Evolutionary conservation across 78 protist species (phyloP), one percentile per base, ranked within the genome.

Genomic region (Dictyostelium brefeldianum): DNA sequence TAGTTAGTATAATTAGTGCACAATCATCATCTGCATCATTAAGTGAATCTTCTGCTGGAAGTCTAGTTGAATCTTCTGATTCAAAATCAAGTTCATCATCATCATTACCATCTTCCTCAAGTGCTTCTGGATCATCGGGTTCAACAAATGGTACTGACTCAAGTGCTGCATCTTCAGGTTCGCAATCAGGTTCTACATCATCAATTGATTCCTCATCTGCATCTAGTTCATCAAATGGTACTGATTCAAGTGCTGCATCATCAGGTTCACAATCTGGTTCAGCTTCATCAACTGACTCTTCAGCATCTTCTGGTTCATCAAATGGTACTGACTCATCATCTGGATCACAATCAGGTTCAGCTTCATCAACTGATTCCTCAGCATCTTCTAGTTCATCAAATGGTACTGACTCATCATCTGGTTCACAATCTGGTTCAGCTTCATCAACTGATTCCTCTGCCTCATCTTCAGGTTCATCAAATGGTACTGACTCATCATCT

Each of bases 281-380:
- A 25, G n/a, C 73, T 14, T 27, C 36, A 8, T 64, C 73, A 27
- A 25, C 73, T n/a, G 22, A 22, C 12, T 31, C 41, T 0, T 64
- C 64, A 17, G 78, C 8, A 50, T 54, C 81, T 51, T 27, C 81
- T 8, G 71, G 41, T 9, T 62, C 71, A 25, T 62, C 71, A 25
- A 27, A n/a, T 17, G n/a, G 43, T 64, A 41, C 71, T n/a, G 25
- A 64, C 10, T 64, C 62, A 27, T 56, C 81, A 75, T 51, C 29
- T 12, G 47, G 3, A 48, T 73, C 81, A 3, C 22, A 51, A 3
- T 74, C 74, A 9, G 74, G 12, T 14, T 27, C n/a, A 27, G 8
- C 64, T 20, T 20, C 12, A 15, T 17, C 78, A 11, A 3, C 10
- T 36, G 12, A 56, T 7, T 47, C 65, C 25, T 54, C 81, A 75